Base-by-base conservation (phyloP, 2,329 filamentous ascomycete species). In the Dactylellina haptotyla region DNA sequence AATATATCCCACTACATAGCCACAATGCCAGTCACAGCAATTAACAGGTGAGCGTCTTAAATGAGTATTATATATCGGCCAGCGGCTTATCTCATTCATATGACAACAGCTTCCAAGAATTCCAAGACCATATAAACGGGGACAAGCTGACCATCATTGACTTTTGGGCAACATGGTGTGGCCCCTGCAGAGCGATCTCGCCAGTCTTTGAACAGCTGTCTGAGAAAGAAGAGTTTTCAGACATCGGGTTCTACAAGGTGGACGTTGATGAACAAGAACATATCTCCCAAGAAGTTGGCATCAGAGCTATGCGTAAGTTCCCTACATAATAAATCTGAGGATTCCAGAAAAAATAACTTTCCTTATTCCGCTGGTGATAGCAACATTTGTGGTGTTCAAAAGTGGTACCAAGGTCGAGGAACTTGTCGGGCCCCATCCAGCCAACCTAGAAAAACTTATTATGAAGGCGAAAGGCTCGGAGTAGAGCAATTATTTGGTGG, bases 141-240 rank as follows among this genome's bases (percentile, higher is more conserved):
- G 37, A 41, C 1, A 5, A n/a, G 37, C 8, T 12, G 5, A 1
- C 18, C 37, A n/a, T 41, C 37, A 1, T 41, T n/a, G 37, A 41
- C 37, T 41, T 41, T 41, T 41, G 37, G 37, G 37, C 37, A 41
- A 41, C 37, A 41, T 41, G 37, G 37, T 41, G 37, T 41, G 37
- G 37, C 18, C 37, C 37, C 37, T 41, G 37, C 9, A 6, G 37
- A 41, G 37, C 18, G 1, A 41, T 41, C 37, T 41, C 37, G 1
- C 37, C 37, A n/a, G 12, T 41, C 37, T 41, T 41, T n/a, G 37
- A 41, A 41, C 14, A 3, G 12, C 8, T n/a, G 4, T 41, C 37
- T 16, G 37, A 41, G 14, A 16, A n/a, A 9, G 8, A 10, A 3
- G 34, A 3, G 3, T 4, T 4, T 39, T 10, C 12, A 10, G 37